Base-by-base conservation (phyloP, 345 rosid genomes). In the Populus deltoides region DNA sequence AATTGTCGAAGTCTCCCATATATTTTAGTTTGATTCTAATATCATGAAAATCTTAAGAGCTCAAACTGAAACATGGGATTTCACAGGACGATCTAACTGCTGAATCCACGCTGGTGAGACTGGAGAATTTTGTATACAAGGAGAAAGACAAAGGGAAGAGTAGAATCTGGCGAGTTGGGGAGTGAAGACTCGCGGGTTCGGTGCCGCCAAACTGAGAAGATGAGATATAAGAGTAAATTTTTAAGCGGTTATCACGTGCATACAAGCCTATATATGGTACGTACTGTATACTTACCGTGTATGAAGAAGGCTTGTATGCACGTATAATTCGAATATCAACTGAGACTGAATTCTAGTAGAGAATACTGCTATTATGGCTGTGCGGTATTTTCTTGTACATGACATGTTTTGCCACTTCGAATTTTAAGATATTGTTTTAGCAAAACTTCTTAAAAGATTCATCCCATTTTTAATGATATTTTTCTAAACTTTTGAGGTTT, bases 161-260 rank as follows among this genome's bases (percentile, higher is more conserved):
- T 27, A 51, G 73, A 35, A 71, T 59, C 25, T 49, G 63, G 8
- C 25, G 77, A 74, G 77, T 55, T 69, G 20, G 72, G 47, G 73
- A 75, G 68, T 47, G 68, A 70, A 75, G 87, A 66, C 76, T 79
- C 55, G 93, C 90, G 93, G 85, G 78, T 90, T 88, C 81, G 76
- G 86, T 88, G 93, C 92, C 97, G 98, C 98, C 98, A 93, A 91
- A 92, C 85, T 86, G 75, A 88, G 90, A 86, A 90, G 87, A 86
- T 69, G 87, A 75, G 84, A 82, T 83, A 78, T 39, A 63, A 83
- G 89, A 86, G 91, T 83, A 83, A 81, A 20, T 20, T 61, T 18
- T 85, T 83, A 78, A 85, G 90, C 89, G 82, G 92, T 86, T 87
- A 82, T 82, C 71, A 36, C 72, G 5, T 38, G 55, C 20, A 38